Conservation (phyloP, 2,329 filamentous ascomycete species). For the Talaromyces sp. region DNA sequence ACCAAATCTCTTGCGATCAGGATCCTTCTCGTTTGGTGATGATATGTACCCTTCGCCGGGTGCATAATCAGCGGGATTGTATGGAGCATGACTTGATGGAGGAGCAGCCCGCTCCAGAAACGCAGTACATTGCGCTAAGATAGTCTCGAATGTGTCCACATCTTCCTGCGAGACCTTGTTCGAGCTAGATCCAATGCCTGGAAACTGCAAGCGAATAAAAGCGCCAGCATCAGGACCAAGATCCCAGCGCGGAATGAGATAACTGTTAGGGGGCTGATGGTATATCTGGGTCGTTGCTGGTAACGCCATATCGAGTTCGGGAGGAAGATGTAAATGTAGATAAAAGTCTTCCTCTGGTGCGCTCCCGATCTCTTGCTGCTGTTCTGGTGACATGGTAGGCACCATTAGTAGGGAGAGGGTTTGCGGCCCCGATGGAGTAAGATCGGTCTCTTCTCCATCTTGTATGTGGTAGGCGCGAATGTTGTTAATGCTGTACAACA, state of each 20-base stretch:
- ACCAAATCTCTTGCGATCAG: slow-evolving; percentile 17
- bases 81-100: slow-evolving; percentile 49
- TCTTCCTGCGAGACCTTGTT: slow-evolving; percentile 76
- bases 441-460: slow-evolving; percentile 75
- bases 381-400: slow-evolving; percentile 71
- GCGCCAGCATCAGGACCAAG: slow-evolving; percentile 81
- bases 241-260: slow-evolving; percentile 94
- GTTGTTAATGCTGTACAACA: slow-evolving; percentile 61
- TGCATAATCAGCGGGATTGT: slow-evolving; percentile 78
- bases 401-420: slow-evolving; percentile 95
- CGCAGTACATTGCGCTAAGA: slow-evolving; percentile 93
- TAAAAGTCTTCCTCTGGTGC: slow-evolving; percentile 85
- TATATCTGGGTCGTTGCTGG: slow-evolving; percentile 97
- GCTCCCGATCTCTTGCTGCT: slow-evolving; percentile 53
- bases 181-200: slow-evolving; percentile 63
- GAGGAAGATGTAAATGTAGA: slow-evolving; percentile 88
- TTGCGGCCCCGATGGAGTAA: slow-evolving; percentile 83
- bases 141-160: slow-evolving; percentile 94
- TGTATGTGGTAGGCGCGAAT: slow-evolving; percentile 89
- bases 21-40: slow-evolving; percentile 18
- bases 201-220: slow-evolving; percentile 92
- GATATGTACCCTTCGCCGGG: slow-evolving; percentile 74
- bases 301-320: slow-evolving; percentile 87
- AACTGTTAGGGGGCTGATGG: slow-evolving; percentile 87
- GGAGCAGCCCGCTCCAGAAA: slow-evolving; percentile 82